Conservation (phyloP, 305 asterid genomes). For the Salvia sclarea region DNA sequence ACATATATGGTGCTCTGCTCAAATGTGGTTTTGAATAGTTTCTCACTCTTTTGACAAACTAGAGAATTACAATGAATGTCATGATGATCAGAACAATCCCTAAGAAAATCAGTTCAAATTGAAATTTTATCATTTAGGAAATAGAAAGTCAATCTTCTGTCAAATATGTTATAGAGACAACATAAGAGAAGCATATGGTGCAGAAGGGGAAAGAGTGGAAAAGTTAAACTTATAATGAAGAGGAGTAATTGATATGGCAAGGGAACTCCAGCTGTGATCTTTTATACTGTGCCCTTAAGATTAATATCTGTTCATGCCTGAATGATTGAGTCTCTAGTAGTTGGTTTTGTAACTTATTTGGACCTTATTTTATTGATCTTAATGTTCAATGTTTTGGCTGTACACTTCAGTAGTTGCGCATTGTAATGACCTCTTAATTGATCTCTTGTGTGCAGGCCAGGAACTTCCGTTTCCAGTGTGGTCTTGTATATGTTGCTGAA, state of each 20-base stretch:
- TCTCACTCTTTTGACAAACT: neutral
- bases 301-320: slow-evolving; percentile 21
- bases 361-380: slow-evolving; percentile 13
- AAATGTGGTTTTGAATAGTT: neutral
- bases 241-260: neutral
- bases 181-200: slow-evolving; percentile 1
- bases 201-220: neutral
- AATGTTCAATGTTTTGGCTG: slow-evolving; percentile 20
- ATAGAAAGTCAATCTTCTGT: slow-evolving; percentile 11
- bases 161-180: slow-evolving; percentile 15
- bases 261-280: slow-evolving; percentile 1
- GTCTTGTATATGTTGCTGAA: slow-evolving; percentile 96
- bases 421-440: slow-evolving; percentile 15
- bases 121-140: neutral
- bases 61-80: neutral
- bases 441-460: slow-evolving; percentile 70
- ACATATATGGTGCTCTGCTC: slow-evolving; percentile 1
- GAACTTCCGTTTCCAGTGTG: slow-evolving; percentile 93
- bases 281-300: neutral
- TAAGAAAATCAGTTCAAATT: neutral
- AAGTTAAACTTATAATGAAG: neutral
- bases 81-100: neutral
- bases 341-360: slow-evolving; percentile 17
- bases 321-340: neutral
- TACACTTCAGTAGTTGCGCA: slow-evolving; percentile 1